These are phyloP conservation scores for Phytophthora citricola DNA, from an alignment of 352 stramenopile species.

Conservation along the genomic window DNA sequence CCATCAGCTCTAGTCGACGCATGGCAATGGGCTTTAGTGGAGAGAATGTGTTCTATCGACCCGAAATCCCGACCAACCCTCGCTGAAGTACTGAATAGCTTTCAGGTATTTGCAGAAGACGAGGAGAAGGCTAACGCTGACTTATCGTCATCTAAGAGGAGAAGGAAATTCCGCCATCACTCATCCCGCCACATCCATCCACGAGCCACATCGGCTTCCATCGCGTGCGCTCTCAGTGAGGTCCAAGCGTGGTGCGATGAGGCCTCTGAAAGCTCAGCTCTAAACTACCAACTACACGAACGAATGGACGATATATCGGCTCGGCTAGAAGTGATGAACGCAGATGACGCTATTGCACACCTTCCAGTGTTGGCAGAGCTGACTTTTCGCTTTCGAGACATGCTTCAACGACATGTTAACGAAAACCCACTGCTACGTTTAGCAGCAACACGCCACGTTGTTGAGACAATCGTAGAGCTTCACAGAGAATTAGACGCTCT, in stretches of 20 bases:
- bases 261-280: slow-evolving; percentile 29
- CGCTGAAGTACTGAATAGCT: slow-evolving; percentile 31
- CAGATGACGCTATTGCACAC: slow-evolving; percentile 1
- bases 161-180: slow-evolving; percentile 14
- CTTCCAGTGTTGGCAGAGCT: slow-evolving; percentile 20
- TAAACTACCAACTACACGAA: slow-evolving; percentile 40
- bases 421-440: slow-evolving; percentile 31
- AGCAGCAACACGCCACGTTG: slow-evolving; percentile 33
- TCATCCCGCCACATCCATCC: slow-evolving; percentile 14
- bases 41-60: slow-evolving; percentile 35
- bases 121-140: slow-evolving; percentile 23
- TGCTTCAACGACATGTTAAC: slow-evolving; percentile 35
- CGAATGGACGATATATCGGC: slow-evolving; percentile 33
- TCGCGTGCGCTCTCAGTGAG: slow-evolving; percentile 30
- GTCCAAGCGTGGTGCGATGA: slow-evolving; percentile 40
- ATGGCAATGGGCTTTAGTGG: slow-evolving; percentile 38
- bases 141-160: slow-evolving; percentile 12
- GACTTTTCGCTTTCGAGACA: slow-evolving; percentile 31
- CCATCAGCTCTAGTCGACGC: slow-evolving; percentile 20
- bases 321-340: slow-evolving; percentile 20
- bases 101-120: slow-evolving; percentile 36
- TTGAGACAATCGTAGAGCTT: slow-evolving; percentile 18
- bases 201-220: slow-evolving; percentile 24
- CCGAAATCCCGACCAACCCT: slow-evolving; percentile 23
- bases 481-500: slow-evolving; percentile 31